Evolutionary conservation across 208 protist genomes (phyloP), one percentile per base, ranked within the genome.

Genomic region (Acanthamoeba pearcei): DNA sequence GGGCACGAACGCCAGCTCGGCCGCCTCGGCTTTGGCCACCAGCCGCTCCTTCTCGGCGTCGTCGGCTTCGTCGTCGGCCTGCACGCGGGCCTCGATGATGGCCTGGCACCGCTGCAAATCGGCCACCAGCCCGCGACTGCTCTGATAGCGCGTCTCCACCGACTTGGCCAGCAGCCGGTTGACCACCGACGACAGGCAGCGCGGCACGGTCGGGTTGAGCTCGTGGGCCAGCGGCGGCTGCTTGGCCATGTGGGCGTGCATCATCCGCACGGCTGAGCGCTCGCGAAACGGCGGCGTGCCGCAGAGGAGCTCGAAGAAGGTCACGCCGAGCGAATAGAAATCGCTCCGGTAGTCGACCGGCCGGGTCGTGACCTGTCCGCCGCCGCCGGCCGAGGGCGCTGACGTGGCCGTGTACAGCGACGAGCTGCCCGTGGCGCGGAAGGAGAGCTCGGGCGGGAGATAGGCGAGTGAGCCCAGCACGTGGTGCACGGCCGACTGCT

Each of bases 181-280:
- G 1, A 93, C 51, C 5, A 93, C 70, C 15, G 3, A 15, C 35
- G 88, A 93, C 62, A 93, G 27, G 66, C 66, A 82, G 8, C 5
- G 1, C 0, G 88, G 88, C 3, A 93, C 35, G 27, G 32, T 42
- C 8, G 15, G 22, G 22, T 93, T 42, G 49, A 93, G 15, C 10
- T 93, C 64, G 70, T 80, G 88, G 0, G 35, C 15, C 8, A 1
- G 2, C 70, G 88, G 22, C n/a, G 88, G 3, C 88, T 93, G 88
- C 53, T 93, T 93, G 88, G 88, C 88, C 88, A 93, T 72, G 64
- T 93, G 88, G 0, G 88, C 88, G 70, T 93, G 88, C 66, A 93
- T 80, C 88, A 93, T 72, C 46, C 88, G 62, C 42, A 93, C 70
- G 42, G 88, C 49, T 46, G 88, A 93, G 2, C 27, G 12, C 70